Base-by-base conservation (phyloP, 352 stramenopile genomes). In the Blastocystis sp. region DNA sequence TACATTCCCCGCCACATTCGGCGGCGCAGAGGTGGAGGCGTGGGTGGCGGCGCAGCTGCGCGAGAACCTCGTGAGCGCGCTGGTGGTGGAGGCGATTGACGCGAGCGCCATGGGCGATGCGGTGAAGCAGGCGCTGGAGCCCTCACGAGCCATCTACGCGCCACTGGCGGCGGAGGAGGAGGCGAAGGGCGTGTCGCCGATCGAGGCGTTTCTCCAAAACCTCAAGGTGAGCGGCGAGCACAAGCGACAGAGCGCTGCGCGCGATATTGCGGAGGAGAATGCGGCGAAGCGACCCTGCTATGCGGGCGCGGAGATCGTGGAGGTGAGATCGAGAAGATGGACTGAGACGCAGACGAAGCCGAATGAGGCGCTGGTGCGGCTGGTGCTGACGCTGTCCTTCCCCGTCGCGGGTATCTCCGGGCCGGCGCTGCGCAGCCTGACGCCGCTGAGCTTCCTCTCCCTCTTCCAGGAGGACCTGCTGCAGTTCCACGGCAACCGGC, bases 371-470 rank as follows among this genome's bases (percentile, higher is more conserved):
- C 57, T 84, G 38, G 38, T 54, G 6, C 57, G 60, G 7, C 48
- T 84, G 34, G 57, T 42, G 10, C 45, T 84, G 3, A 66, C 74
- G 7, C 11, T 69, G n/a, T 66, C 74, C 3, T 84, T 52, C 21
- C 40, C 43, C 2, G n/a, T 24, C 3, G 74, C 74, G 40, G 43
- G 74, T 9, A 63, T 66, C 24, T 34, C 74, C 10, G 61, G 7
- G 19, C 24, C 52, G 19, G n/a, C 59, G 42, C 42, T 63, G 21
- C 34, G 40, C 38, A 54, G 74, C 3, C 45, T 84, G 28, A 84
- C 54, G 42, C 54, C 74, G 17, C 43, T 84, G 19, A 38, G 24
- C 4, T 84, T 68, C 57, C 21, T 84, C 14, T 59, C 38, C 7
- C 43, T 84, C 2, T 84, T 54, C 34, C 42, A n/a, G 9, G 19